phyloP scores from a whole-genome alignment of 306 rosid species.

The Datisca glomerata region DNA sequence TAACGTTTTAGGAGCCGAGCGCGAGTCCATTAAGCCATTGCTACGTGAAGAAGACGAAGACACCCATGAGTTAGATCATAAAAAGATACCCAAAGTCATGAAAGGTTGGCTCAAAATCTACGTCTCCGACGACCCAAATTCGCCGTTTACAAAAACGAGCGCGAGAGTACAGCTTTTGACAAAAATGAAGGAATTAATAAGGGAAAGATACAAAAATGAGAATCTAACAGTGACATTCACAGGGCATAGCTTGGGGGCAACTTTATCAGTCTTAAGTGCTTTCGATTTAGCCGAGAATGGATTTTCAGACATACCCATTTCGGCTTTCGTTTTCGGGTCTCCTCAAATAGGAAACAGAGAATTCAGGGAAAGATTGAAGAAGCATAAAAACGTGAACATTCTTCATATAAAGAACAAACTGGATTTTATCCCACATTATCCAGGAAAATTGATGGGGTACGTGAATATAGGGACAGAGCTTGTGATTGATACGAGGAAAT shows the following conservation, averaged over 20 bases:
- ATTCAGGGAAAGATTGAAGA: background rate
- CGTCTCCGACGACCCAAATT: slow-evolving; percentile 28
- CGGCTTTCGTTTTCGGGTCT: slow-evolving; percentile 37
- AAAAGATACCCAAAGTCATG: slow-evolving; percentile 35
- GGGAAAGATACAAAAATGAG: slow-evolving; percentile 28
- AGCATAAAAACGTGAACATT: slow-evolving; percentile 15
- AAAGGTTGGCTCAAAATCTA: slow-evolving; percentile 63
- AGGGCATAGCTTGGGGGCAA: slow-evolving; percentile 62
- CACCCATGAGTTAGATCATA: no score
- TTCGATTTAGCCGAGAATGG: slow-evolving; percentile 54
- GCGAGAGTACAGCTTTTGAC: slow-evolving; percentile 32
- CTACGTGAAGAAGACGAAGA: background rate
- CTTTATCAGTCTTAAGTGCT: slow-evolving; percentile 30
- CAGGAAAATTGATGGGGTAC: slow-evolving; percentile 34
- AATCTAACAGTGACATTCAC: slow-evolving; percentile 29
- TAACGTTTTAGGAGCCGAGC: slow-evolving; percentile 27
- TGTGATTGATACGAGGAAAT: slow-evolving; percentile 38
- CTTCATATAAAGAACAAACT: slow-evolving; percentile 36
- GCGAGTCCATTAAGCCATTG: slow-evolving; percentile 14
- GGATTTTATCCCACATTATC: slow-evolving; percentile 32
- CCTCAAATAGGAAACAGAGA: slow-evolving; percentile 21
- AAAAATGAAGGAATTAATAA: slow-evolving; percentile 21
- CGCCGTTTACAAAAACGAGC: slow-evolving; percentile 36
- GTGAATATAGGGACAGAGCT: slow-evolving; percentile 26
- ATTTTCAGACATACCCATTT: slow-evolving; percentile 25